Conservation (phyloP, 805 yeast genomes). For the Saturnispora hagleri region DNA sequence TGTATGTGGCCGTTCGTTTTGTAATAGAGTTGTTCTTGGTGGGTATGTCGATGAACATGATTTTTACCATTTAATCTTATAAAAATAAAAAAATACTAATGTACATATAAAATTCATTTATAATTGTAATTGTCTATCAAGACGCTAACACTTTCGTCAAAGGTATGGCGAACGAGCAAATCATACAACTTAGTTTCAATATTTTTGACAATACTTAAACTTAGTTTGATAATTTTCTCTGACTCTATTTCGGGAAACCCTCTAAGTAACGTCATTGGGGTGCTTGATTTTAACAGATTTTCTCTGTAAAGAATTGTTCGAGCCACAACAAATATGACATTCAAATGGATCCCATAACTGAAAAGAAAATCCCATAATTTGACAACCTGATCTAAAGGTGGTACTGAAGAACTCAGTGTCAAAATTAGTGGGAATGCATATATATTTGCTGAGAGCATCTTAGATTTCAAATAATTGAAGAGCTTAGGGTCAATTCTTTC, state of each 20-base stretch:
- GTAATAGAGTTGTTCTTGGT: conserved; percentile 60
- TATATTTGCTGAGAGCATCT: conserved; percentile 70
- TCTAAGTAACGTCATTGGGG: conserved; percentile 69
- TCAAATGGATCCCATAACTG: conserved; percentile 87
- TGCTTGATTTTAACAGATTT: conserved; percentile 44
- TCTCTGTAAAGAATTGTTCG: conserved; percentile 66
- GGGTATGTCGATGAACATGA: conserved; percentile 53
- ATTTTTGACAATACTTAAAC: conserved; percentile 70
- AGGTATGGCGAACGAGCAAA: conserved; percentile 52
- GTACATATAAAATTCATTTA: not conserved
- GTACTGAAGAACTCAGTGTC: conserved; percentile 83
- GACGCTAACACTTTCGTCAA: conserved; percentile 35
- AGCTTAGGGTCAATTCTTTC: conserved; percentile 66
- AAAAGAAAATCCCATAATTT: conserved; percentile 84
- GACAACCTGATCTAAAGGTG: conserved; percentile 67
- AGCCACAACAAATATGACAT: conserved; percentile 74
- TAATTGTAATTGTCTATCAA: conserved; percentile 20
- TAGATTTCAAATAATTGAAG: conserved; percentile 47
- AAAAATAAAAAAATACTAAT: not conserved
- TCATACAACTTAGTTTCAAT: conserved; percentile 61
- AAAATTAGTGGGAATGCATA: conserved; percentile 80
- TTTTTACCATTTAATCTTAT: conserved; percentile 28
- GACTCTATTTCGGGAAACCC: conserved; percentile 67
- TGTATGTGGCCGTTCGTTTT: conserved; percentile 57
- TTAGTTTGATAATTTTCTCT: conserved; percentile 63